Conservation (phyloP, 805 yeast genomes). For the Candida loeiensis region DNA sequence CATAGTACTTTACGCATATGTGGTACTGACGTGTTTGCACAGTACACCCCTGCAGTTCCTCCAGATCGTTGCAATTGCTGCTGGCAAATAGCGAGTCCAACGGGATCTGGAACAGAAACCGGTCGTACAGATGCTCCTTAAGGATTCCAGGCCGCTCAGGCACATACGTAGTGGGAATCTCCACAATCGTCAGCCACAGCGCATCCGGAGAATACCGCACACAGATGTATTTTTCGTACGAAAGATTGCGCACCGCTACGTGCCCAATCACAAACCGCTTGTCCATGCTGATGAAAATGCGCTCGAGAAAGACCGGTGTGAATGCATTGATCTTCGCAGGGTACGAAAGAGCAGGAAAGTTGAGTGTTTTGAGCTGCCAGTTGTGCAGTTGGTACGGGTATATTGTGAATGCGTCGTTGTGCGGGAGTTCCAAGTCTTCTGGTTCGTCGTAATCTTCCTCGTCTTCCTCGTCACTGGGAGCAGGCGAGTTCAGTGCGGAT, state of each 20-base stretch:
- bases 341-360: slow-evolving; percentile 46
- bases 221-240: slow-evolving; percentile 63
- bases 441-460: slow-evolving; percentile 18
- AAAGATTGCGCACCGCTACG: slow-evolving; percentile 72
- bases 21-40: slow-evolving; percentile 23
- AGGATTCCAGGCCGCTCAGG: slow-evolving; percentile 52
- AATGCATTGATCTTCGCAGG: slow-evolving; percentile 40
- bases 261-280: slow-evolving; percentile 62
- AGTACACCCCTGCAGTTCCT: slow-evolving; percentile 7
- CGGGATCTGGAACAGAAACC: slow-evolving; percentile 65
- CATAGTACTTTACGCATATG: slow-evolving; percentile 57
- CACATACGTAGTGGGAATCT: slow-evolving; percentile 59
- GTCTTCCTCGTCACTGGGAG: slow-evolving; percentile 18
- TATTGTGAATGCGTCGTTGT: slow-evolving; percentile 2
- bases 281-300: slow-evolving; percentile 56
- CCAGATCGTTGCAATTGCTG: slow-evolving; percentile 2
- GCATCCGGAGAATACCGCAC: slow-evolving; percentile 72
- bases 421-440: slow-evolving; percentile 1
- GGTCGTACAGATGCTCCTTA: slow-evolving; percentile 54
- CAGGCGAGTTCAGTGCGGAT: slow-evolving; percentile 63
- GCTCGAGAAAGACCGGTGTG: slow-evolving; percentile 58
- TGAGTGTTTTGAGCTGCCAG: slow-evolving; percentile 45
- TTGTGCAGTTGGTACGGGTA: slow-evolving; percentile 16
- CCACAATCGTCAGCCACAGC: slow-evolving; percentile 69
- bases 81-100: slow-evolving; percentile 38